Evolutionary conservation across 345 rosid species (phyloP), one percentile per base, ranked within the genome.

Genomic region (Luvunga scandens): DNA sequence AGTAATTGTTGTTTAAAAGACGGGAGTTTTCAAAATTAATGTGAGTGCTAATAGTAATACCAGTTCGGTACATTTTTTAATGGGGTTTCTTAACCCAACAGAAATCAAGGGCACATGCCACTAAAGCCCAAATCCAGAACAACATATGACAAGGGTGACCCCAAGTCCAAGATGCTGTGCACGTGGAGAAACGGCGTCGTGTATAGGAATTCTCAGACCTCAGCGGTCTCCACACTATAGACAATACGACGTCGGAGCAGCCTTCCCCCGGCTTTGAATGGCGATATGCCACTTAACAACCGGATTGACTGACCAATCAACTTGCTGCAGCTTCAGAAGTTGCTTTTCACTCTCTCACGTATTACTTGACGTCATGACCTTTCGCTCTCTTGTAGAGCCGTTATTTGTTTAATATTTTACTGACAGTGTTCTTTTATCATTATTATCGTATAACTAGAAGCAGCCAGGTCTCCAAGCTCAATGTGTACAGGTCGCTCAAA

Each of bases 401-500:
- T 31, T 14, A 1, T 42, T 64, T n/a, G 67, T 48, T 24, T 72
- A 72, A 70, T 79, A 80, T 67, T 74, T 66, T 79, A 71, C 39
- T 73, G 28, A 13, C 6, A 61, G 27, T 64, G 10, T 19, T 27
- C 14, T 45, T 45, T 45, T 3, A 3, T 2, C 12, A 31, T 66
- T 63, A 42, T n/a, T n/a, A n/a, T n/a, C n/a, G n/a, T 72, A 57
- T 39, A 33, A 64, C 18, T 27, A 56, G 66, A 33, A 7, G 38
- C 45, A 28, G 25, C 39, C 30, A 9, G 3, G 13, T 7, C 64
- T 48, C 69, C 19, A 71, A 66, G 72, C 75, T 62, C 79, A 71
- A 88, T 89, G 91, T 83, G 78, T 77, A 69, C 84, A 88, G 91
- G 94, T 87, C 84, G 39, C 24, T 65, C 60, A 74, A 9, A 9